Base-by-base conservation (phyloP, 768 basidiomycete genomes). In the Cytidiella melzeri region DNA sequence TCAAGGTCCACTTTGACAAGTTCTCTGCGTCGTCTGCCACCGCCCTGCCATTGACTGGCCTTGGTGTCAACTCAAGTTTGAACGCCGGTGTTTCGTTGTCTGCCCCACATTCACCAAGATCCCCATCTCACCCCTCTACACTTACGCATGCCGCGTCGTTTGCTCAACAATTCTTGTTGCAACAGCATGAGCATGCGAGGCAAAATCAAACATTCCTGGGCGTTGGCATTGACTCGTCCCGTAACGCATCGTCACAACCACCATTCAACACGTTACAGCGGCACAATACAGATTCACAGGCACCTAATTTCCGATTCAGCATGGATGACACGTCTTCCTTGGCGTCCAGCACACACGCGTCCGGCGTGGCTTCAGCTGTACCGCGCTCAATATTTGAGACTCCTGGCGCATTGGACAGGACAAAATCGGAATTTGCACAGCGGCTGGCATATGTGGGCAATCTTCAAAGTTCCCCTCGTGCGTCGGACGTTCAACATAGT, bases 1-100 rank as follows among this genome's bases (percentile, higher is more conserved):
- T 97, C 37, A 93, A 93, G 62, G 95, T 97, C 10, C 88, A 92
- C 63, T 88, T 84, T 61, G 95, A 98, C 73, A 88, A 86, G 64
- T 92, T 83, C 62, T 73, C 79, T 2, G 57, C 65, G 4, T 62
- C 78, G 18, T 53, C 52, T 7, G 10, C 40, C 18, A 42, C 52
- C 6, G 34, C 46, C 12, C 13, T 68, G 3, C 41, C 52, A 3
- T n/a, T 40, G 21, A 25, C 46, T 13, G 36, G 36, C 9, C 18
- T 23, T 11, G 36, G 36, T 20, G n/a, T 64, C 63, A 7, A 7
- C 7, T 15, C 30, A 34, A 34, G 30, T 15, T 7, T 7, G 9
- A 7, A 34, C 15, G 9, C 15, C n/a, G 45, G 57, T 5, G 58
- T 61, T 11, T 65, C 63, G 39, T 61, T 52, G 11, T 45, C 58